A percentile compares a stretch with the other conserved stretches of the same genome.
Conservation (phyloP, 331 rosid genomes). For the Quercus tomentella region DNA sequence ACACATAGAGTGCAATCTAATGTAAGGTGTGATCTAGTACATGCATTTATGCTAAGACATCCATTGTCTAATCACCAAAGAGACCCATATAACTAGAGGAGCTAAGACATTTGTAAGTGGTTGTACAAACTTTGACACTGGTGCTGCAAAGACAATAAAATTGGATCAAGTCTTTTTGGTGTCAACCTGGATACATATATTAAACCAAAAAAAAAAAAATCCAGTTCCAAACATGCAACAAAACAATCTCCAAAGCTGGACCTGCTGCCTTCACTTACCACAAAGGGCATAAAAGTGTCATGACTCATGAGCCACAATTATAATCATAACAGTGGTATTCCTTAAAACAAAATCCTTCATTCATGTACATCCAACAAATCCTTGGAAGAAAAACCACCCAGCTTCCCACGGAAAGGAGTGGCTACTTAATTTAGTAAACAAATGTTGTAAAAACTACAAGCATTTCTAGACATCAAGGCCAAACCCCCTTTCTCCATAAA, state of each 20-base stretch:
- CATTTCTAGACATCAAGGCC: too few relatives aligned
- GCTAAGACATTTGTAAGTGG: background rate
- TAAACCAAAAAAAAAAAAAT: background rate
- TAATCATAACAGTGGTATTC: too few relatives aligned
- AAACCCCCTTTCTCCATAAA: background rate
- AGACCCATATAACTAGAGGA: background rate
- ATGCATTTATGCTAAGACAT: background rate
- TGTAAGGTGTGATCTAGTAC: background rate
- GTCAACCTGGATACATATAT: background rate
- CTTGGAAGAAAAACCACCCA: background rate
- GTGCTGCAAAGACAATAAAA: background rate
- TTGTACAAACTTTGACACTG: background rate
- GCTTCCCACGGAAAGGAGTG: background rate
- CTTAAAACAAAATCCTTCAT: too few relatives aligned
- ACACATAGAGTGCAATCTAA: background rate
- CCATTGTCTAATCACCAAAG: background rate
- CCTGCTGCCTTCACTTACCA: background rate
- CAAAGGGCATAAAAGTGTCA: background rate
- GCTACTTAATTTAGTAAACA: conserved; percentile 4
- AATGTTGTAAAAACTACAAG: background rate
- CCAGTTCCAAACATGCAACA: background rate
- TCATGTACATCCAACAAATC: too few relatives aligned
- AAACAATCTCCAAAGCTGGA: background rate
- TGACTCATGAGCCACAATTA: too few relatives aligned
- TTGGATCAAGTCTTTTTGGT: background rate